A percentile compares a stretch with the other conserved stretches of the same genome.
Conservation (phyloP, 2,329 filamentous ascomycete species). For the Fusarium domesticum region DNA sequence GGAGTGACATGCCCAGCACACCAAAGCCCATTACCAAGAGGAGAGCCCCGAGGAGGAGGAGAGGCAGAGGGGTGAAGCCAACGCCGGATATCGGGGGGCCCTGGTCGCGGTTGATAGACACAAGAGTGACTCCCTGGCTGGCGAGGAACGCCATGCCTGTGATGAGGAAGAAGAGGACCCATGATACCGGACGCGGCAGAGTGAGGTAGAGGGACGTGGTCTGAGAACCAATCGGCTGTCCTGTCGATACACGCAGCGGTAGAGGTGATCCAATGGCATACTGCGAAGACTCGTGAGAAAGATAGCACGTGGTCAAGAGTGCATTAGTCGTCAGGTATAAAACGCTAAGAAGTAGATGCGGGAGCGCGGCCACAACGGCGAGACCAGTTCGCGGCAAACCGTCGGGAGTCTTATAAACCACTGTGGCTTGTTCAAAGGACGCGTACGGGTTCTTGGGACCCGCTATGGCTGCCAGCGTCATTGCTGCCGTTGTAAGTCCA, state of each 20-base stretch:
- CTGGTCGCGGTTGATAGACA: constrained; percentile 29
- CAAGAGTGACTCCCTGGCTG: constrained; percentile 43
- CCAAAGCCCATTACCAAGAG: constrained; percentile 36
- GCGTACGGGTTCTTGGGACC: constrained; percentile 32
- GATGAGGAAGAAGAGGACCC: constrained; percentile 44
- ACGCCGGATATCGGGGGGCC: constrained; percentile 31
- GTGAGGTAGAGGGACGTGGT: constrained; percentile 49
- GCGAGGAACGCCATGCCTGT: constrained; percentile 44
- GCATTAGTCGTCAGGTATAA: constrained; percentile 49
- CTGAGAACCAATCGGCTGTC: constrained; percentile 43
- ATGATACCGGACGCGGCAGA: constrained; percentile 45
- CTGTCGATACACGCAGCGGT: constrained; percentile 47
- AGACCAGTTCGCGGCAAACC: constrained; percentile 28
- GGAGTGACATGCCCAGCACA: constrained; percentile 39
- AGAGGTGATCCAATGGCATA: constrained; percentile 34
- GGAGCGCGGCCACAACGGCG: constrained; percentile 43
- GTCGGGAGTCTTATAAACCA: constrained; percentile 34
- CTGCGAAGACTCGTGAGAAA: constrained; percentile 49
- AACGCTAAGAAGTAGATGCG: constrained; percentile 47
- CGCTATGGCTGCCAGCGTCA: constrained; percentile 38
- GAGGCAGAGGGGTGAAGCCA: constrained; percentile 42
- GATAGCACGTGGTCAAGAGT: constrained; percentile 46
- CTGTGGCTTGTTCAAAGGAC: constrained; percentile 38
- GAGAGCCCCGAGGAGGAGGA: constrained; percentile 42
- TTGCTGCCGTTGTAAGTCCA: constrained; percentile 38